Evolutionary conservation across 768 basidiomycete species (phyloP), one percentile per base, ranked within the genome.

Genomic region (Mycena leptocephala): DNA sequence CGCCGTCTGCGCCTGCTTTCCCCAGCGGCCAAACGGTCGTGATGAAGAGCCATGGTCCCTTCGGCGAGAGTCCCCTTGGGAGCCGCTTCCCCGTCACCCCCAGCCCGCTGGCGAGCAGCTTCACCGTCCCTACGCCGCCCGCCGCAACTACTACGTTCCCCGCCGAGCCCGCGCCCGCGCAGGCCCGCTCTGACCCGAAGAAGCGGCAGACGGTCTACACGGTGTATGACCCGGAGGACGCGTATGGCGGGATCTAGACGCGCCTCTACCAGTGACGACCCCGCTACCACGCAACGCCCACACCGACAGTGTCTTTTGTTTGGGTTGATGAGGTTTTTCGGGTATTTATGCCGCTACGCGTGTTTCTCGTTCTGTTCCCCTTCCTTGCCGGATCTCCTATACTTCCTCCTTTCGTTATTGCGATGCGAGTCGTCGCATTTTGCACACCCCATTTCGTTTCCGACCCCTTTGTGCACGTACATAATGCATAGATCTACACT

Each of bases 181-280:
- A 63, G 64, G 26, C 37, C 48, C 64, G 75, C 28, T 65, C 67
- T 46, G 70, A 67, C 32, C 67, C 70, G 41, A 74, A 59, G 64
- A 58, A 72, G 66, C 80, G 83, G 58, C 85, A 85, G 81, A 85
- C 91, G 63, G 90, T 90, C 16, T 82, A 85, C 26, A 92, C 92
- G 16, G 84, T 91, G 68, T 95, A 94, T 77, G 89, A 92, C 77
- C 89, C 90, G 39, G 91, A 91, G 33, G 94, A 95, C 76, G 93
- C 92, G 58, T 95, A 95, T 78, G 92, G 89, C 30, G 94, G 93
- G 35, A 90, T 95, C 81, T 94, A 84, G 88, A 56, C 51, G 30
- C 24, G 2, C 66, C 30, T 55, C 18, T 14, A 16, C 3, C 30
- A 2, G 8, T 26, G 51, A 53, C 24, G 51, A 56, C 55, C 53